Evolutionary conservation across 495 filamentous ascomycete genomes (phyloP), one percentile per base, ranked within the genome.

Genomic region (Amphirosellinia nigrospora): DNA sequence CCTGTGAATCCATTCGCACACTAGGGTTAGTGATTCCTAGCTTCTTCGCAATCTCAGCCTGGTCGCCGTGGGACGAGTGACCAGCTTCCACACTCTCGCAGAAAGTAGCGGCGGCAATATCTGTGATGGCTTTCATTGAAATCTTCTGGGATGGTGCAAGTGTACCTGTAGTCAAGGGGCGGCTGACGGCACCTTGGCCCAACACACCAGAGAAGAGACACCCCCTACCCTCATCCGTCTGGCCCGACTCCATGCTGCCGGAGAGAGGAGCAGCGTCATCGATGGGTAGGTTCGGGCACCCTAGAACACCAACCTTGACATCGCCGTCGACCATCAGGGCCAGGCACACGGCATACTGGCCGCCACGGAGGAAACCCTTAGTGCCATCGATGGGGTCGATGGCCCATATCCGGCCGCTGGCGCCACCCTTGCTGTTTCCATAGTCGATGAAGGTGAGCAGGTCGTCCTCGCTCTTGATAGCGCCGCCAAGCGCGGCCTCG

Each of bases 301-400:
- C 96, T 45, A 99, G 86, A 60, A 95, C 96, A 62, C 95, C 96
- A 63, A 96, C 93, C 77, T 95, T 94, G 70, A 97, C 93, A 59
- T 96, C 90, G n/a, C 95, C 96, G 72, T 98, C 93, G 36, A 93
- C 92, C 74, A 99, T 91, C 74, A 99, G 81, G 39, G 87, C 96
- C 1, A 99, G 86, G 79, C 94, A 97, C 36, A 99, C 93, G 28
- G 96, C 96, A 77, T 99, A 99, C 82, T 99, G 96, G 21, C 93
- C 96, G n/a, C 96, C 96, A 59, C 96, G 87, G 62, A 99, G 84
- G 82, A 99, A 99, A 32, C 96, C 96, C 80, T 96, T 96, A 66
- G 96, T 99, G 55, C 96, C 96, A 79, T 99, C 96, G 69, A 99
- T 97, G 45, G 96, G 96, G 81, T 99, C 96, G 58, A 99, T 85